Conservation (phyloP, 169 alveolate species). For the Plasmodium inui region DNA sequence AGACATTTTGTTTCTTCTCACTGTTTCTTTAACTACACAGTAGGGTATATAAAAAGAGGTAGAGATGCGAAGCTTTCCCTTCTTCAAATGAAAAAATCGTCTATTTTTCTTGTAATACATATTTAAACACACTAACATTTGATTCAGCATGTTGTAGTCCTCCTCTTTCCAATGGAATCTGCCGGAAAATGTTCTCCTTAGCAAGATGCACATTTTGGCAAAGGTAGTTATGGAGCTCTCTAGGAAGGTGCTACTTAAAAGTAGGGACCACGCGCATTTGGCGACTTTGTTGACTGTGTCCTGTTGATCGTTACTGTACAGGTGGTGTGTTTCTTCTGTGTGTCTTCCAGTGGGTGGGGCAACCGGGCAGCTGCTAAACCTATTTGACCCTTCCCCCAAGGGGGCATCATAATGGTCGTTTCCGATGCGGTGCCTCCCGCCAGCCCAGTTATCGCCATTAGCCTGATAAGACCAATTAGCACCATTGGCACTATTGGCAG, state of each 20-base stretch:
- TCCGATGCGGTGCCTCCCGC: neutral
- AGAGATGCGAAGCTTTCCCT: conserved; percentile 3
- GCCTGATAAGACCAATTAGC: neutral
- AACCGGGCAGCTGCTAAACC: neutral
- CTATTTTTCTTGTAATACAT: conserved; percentile 32
- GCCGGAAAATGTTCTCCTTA: conserved; percentile 27
- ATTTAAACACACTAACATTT: conserved; percentile 46
- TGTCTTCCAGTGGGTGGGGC: neutral
- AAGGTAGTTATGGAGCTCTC: conserved; percentile 38
- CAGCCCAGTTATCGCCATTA: neutral
- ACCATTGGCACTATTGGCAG: neutral
- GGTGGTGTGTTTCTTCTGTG: neutral
- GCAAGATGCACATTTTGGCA: conserved; percentile 37
- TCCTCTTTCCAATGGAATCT: conserved; percentile 10
- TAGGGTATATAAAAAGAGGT: conserved; percentile 39
- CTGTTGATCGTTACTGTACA: neutral
- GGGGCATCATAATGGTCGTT: neutral
- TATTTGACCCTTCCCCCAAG: neutral
- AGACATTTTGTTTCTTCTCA: neutral
- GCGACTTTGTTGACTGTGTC: conserved; percentile 6
- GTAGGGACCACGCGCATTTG: conserved; percentile 46
- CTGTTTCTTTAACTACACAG: conserved; percentile 20
- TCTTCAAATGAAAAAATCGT: neutral
- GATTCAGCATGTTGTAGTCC: conserved; percentile 39
- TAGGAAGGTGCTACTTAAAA: conserved; percentile 11